phyloP scores from a whole-genome alignment of 805 yeast species.

The Candida coleopterorum region DNA sequence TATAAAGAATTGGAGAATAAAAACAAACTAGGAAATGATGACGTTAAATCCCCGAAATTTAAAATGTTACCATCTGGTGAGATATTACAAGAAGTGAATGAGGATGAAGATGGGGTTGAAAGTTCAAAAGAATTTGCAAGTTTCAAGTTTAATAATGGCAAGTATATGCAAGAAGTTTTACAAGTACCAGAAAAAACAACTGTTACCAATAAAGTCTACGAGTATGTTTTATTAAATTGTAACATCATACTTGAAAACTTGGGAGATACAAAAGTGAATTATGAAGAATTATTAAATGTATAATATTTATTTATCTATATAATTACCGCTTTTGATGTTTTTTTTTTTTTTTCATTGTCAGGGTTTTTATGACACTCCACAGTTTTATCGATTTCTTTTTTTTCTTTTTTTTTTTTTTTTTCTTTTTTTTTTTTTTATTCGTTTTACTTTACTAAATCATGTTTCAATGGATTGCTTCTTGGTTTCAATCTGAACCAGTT shows the following conservation, averaged over 20 bases:
- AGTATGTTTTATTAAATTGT: slow-evolving; percentile 2
- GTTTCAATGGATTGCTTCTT: slow-evolving; percentile 16
- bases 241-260: slow-evolving; percentile 2
- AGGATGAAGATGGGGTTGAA: not conserved
- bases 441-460: slow-evolving; percentile 2
- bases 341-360: no score
- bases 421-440: not conserved
- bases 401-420: not conserved
- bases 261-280: not conserved
- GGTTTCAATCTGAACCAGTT: slow-evolving; percentile 12
- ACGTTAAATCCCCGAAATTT: not conserved
- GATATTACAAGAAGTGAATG: not conserved
- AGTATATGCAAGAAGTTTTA: not conserved
- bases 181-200: not conserved
- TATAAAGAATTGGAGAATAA: slow-evolving; percentile 1
- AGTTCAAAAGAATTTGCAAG: slow-evolving; percentile 3
- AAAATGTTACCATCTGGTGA: slow-evolving; percentile 1
- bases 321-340: no score
- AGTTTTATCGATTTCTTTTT: no score
- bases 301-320: not conserved
- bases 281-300: slow-evolving; percentile 2
- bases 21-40: not conserved
- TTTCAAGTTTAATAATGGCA: slow-evolving; percentile 1
- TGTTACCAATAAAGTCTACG: not conserved
- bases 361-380: no score